These are phyloP conservation scores for Hypoxylon rickii DNA, from an alignment of 495 filamentous ascomycete genomes.

Conservation along the genomic window DNA sequence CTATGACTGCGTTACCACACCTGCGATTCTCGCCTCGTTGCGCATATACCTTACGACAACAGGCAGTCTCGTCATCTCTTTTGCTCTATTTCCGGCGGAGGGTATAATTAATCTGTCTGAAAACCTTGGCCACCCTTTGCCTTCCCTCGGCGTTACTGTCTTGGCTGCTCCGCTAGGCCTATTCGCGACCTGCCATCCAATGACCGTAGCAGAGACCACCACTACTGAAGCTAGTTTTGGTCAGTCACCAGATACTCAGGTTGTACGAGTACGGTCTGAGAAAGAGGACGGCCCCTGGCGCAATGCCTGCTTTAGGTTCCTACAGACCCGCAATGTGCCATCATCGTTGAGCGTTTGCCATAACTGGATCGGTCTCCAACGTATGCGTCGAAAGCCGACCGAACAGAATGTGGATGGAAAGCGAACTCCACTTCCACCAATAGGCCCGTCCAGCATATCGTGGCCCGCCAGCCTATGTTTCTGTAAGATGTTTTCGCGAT, in stretches of 20 bases:
- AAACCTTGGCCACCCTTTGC: constrained; percentile 38
- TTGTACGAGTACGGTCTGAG: constrained; percentile 43
- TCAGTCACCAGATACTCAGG: constrained; percentile 55
- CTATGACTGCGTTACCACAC: constrained; percentile 21
- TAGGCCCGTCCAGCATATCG: constrained; percentile 42
- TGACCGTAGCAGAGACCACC: constrained; percentile 24
- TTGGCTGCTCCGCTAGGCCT: constrained; percentile 52
- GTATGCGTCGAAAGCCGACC: constrained; percentile 42
- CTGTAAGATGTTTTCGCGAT: constrained; percentile 41
- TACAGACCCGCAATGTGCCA: constrained; percentile 49
- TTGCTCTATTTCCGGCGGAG: constrained; percentile 45
- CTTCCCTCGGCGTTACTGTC: constrained; percentile 43
- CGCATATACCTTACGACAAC: constrained; percentile 55
- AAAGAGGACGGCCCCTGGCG: constrained; percentile 48
- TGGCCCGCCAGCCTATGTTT: constrained; percentile 60
- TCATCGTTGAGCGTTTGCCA: constrained; percentile 34
- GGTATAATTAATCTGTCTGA: constrained; percentile 48
- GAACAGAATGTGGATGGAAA: constrained; percentile 49
- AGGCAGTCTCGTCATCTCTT: constrained; percentile 50
- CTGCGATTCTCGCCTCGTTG: constrained; percentile 49
- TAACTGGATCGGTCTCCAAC: constrained; percentile 35
- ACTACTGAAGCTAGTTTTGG: constrained; percentile 35
- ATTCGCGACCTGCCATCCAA: constrained; percentile 48
- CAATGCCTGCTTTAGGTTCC: constrained; percentile 43
- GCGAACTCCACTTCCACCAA: constrained; percentile 44